Percentiles rank a stretch among this genome's conserved stretches.
Conservation (phyloP, 2,329 filamentous ascomycete genomes). For the Phaeosphaeriaceae sp. region DNA sequence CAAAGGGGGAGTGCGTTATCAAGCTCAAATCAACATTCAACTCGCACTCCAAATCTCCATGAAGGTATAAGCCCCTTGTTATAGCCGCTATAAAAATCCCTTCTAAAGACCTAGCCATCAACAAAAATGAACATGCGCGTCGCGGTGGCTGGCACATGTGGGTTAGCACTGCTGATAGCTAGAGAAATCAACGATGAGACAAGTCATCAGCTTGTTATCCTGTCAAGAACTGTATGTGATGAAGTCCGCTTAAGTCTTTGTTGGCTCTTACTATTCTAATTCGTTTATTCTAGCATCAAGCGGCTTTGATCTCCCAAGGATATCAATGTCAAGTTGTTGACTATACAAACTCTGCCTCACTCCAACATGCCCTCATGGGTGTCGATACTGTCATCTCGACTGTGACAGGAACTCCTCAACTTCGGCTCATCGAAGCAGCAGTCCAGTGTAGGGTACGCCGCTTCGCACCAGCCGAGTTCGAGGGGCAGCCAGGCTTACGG, state of each 20-base stretch:
- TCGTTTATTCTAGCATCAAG: slow-evolving; percentile 56
- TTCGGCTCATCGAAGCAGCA: slow-evolving; percentile 75
- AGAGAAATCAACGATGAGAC: slow-evolving; percentile 66
- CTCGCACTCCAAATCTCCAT: background rate
- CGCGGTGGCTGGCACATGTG: slow-evolving; percentile 67
- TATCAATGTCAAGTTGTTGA: slow-evolving; percentile 74
- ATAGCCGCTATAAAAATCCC: background rate
- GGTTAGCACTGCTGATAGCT: slow-evolving; percentile 64
- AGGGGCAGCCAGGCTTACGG: slow-evolving; percentile 66
- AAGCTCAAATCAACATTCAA: slow-evolving; percentile 6
- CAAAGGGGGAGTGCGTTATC: slow-evolving; percentile 9
- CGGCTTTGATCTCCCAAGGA: slow-evolving; percentile 60
- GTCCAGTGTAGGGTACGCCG: slow-evolving; percentile 67
- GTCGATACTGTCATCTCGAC: slow-evolving; percentile 79
- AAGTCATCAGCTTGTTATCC: slow-evolving; percentile 71
- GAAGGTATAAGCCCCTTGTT: slow-evolving; percentile 5
- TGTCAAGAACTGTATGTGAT: slow-evolving; percentile 67
- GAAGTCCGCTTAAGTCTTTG: background rate
- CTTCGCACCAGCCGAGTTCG: slow-evolving; percentile 79
- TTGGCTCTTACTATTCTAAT: background rate
- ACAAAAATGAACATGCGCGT: slow-evolving; percentile 61
- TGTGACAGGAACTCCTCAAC: slow-evolving; percentile 68
- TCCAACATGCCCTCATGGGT: slow-evolving; percentile 71
- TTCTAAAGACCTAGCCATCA: background rate
- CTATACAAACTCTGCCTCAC: slow-evolving; percentile 64